A percentile compares a stretch with the other conserved stretches of the same genome.
Conservation (phyloP, 768 basidiomycete genomes). For the Calocera cornea region DNA sequence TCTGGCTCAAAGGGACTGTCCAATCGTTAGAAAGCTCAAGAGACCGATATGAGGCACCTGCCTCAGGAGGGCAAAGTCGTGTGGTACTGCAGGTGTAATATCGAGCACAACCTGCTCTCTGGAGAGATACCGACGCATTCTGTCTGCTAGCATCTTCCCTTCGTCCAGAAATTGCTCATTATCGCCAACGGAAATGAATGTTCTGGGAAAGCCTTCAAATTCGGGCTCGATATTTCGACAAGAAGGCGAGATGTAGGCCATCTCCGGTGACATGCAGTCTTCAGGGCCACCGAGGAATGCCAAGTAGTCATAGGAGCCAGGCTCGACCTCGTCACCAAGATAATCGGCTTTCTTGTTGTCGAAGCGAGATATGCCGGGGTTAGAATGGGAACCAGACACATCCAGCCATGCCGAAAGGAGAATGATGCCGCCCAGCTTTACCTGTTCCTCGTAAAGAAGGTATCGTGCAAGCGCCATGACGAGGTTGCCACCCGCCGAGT, state of each 20-base stretch:
- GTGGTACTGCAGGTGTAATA: neutral
- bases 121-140: neutral
- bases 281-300: neutral
- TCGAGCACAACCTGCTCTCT: neutral
- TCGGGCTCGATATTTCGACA: neutral
- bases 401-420: conserved; percentile 47
- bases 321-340: neutral
- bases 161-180: neutral
- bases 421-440: conserved; percentile 29
- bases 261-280: neutral
- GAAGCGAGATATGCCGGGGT: neutral
- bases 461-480: conserved; percentile 19
- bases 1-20: neutral
- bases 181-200: neutral
- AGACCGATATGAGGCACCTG: neutral
- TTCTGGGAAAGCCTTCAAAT: neutral
- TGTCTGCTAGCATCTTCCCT: neutral
- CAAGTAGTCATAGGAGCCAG: neutral
- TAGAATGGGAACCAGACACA: conserved; percentile 14
- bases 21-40: neutral
- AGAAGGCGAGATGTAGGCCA: neutral
- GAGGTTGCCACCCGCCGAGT: conserved; percentile 69
- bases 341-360: neutral
- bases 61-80: neutral
- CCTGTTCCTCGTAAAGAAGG: neutral